Evolutionary conservation across 1,139 yeast genomes (phyloP), one percentile per base, ranked within the genome.

Genomic region (Geotrichum fermentans): DNA sequence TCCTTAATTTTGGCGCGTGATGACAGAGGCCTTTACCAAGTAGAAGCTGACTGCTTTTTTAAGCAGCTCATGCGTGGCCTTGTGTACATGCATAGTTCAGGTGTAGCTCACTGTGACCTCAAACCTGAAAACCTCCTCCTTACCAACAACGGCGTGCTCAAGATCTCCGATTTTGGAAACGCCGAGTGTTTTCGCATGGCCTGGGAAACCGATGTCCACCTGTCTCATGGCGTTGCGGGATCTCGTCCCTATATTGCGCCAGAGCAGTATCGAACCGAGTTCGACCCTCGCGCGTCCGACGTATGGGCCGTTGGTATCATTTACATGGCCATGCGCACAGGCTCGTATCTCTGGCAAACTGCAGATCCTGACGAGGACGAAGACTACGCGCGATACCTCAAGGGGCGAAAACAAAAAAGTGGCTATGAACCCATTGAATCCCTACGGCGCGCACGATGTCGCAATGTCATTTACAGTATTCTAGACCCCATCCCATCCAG

Each of bases 241-340:
- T 84, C 96, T 0, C 82, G 88, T 7, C 97, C 97, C 1, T 92
- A 92, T 64, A 92, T 92, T 62, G 96, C 97, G 0, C 97, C 98
- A 0, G 98, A 92, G 67, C 97, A 89, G 65, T 92, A 82, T 64
- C 75, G 77, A 1, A 72, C 74, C 38, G 83, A 83, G 58, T 92
- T 87, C 65, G 97, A 92, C 64, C 94, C 97, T 1, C 72, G 97
- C 42, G 79, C 92, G 16, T 94, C 89, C 10, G 97, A 92, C 66
- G 80, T 92, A 42, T 92, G 98, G 98, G 85, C 97, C 0, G 83
- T 95, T 66, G 98, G 97, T 45, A 94, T 92, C 18, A 87, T 92
- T 41, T 92, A 90, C 67, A 89, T 92, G 97, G 97, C 96, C 8
- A 90, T 92, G 97, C 76, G 97, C 62, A 87, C 96, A 0, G 98